Evolutionary conservation across 768 basidiomycete species (phyloP).

Genomic region (Leucocoprinus sp.): DNA sequence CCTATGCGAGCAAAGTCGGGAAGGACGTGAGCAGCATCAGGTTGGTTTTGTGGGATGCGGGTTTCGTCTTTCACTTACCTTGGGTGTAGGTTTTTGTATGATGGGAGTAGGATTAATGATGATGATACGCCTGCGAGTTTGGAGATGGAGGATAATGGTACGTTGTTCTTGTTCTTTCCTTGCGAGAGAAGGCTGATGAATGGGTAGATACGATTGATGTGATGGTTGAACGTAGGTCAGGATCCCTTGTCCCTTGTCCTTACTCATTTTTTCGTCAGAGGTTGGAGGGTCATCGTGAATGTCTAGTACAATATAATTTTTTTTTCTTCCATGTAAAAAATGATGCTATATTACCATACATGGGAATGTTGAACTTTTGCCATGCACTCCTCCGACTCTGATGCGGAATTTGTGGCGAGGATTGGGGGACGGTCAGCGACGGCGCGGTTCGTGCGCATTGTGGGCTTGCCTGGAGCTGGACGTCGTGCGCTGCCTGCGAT

Average conservation of each 20-base stretch:
- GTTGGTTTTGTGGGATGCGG: slow-evolving; percentile 41
- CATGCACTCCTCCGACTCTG: slow-evolving; percentile 39
- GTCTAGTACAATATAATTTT: slow-evolving; percentile 8
- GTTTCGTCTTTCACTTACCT: slow-evolving; percentile 1
- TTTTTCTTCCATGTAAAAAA: too few relatives aligned
- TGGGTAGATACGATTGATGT: slow-evolving; percentile 84
- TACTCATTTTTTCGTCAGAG: slow-evolving; percentile 25
- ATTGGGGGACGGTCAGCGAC: slow-evolving; percentile 68
- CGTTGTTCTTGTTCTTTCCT: slow-evolving; percentile 15
- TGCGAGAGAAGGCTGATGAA: slow-evolving; percentile 2
- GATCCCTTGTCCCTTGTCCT: slow-evolving; percentile 4
- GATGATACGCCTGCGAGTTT: slow-evolving; percentile 78
- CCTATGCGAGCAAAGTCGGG: slow-evolving; percentile 88
- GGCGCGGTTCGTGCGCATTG: slow-evolving; percentile 75
- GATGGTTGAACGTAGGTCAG: slow-evolving; percentile 85
- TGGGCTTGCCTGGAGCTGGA: slow-evolving; percentile 47
- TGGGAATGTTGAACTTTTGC: slow-evolving; percentile 16
- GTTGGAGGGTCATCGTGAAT: slow-evolving; percentile 32
- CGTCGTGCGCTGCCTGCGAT: too few relatives aligned
- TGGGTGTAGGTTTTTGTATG: slow-evolving; percentile 73
- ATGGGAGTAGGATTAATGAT: slow-evolving; percentile 77
- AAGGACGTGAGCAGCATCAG: slow-evolving; percentile 84
- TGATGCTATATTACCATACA: too few relatives aligned
- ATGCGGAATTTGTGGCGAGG: slow-evolving; percentile 13
- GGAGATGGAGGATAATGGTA: slow-evolving; percentile 88